Conservation (phyloP, 768 basidiomycete species). For the Solioccasus polychromus region DNA sequence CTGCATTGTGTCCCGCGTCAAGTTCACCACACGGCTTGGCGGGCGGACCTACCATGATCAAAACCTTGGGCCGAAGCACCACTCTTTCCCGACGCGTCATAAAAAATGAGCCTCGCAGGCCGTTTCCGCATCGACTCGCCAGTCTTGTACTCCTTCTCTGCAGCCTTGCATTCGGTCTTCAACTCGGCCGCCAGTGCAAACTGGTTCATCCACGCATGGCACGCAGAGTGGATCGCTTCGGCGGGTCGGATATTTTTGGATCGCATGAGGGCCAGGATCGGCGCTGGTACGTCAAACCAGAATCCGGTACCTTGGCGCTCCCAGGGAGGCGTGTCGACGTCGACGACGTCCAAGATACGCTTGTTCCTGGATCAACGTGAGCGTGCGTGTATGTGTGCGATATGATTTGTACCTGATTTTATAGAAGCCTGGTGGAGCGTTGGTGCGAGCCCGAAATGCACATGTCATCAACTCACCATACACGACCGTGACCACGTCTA, state of each 20-base stretch:
- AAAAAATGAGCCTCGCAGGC: conserved; percentile 73
- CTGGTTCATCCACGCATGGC: conserved; percentile 79
- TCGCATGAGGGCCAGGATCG: conserved; percentile 50
- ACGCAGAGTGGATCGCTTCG: conserved; percentile 80
- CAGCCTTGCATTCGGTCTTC: conserved; percentile 78
- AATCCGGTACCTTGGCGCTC: conserved; percentile 68
- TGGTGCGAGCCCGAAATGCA: not conserved
- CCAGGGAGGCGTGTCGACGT: conserved; percentile 76
- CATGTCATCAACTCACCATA: conserved; percentile 57
- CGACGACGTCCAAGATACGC: conserved; percentile 70
- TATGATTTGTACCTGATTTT: conserved; percentile 57
- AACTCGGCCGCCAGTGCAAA: conserved; percentile 69
- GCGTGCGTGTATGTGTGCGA: not conserved
- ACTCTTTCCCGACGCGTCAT: conserved; percentile 68
- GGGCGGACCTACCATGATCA: conserved; percentile 58
- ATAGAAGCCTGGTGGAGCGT: conserved; percentile 59
- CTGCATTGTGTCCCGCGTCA: conserved; percentile 30
- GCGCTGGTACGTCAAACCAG: conserved; percentile 74
- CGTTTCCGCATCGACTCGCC: conserved; percentile 56
- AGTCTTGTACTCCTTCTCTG: conserved; percentile 68
- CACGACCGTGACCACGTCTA: conserved; percentile 65
- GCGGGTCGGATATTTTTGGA: conserved; percentile 61
- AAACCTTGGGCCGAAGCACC: conserved; percentile 78
- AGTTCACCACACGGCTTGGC: not conserved
- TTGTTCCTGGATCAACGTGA: conserved; percentile 42